Base-by-base conservation (phyloP, 352 stramenopile genomes). In the Phytophthora capsici region DNA sequence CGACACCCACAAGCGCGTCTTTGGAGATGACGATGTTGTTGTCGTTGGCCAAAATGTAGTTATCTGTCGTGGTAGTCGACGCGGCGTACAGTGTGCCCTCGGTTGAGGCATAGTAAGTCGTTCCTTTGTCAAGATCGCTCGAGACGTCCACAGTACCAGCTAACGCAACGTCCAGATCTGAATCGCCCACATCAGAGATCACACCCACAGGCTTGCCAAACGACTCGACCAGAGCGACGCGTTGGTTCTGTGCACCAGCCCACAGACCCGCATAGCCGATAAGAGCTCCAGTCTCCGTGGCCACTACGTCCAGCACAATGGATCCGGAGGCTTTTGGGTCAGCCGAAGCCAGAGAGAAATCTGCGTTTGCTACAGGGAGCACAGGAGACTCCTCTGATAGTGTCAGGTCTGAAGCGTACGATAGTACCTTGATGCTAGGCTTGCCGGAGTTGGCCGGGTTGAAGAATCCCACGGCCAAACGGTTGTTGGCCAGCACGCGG, bases 1-100 rank as follows among this genome's bases (percentile, higher is more conserved):
- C 85, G 19, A 92, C 74, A 45, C 85, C 83, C 10, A 94, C 82
- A 23, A 89, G 71, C 16, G 82, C 72, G 49, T 92, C 83, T 69
- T 91, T 92, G 51, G 85, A 92, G 54, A 92, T 77, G 46, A 94
- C 80, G 30, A 91, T 60, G 55, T 60, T 88, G 76, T 91, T 88
- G 63, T 86, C 80, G 50, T 85, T 71, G 46, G 77, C 84, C 40
- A 90, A 76, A 53, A 91, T 77, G 54, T 82, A 91, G 12, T 78
- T 64, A 63, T 84, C 78, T 47, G 64, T 74, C 10, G 84, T 81
- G 20, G 60, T 75, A 51, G 57, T 81, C 37, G 79, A 78, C 1
- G 80, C 63, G 34, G 75, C 57, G 59, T 89, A 91, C 17, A 91
- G 58, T 47, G 72, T 68, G 32, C 85, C 85, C 22, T 88, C 74